Conservation (phyloP, 2,329 filamentous ascomycete genomes). For the Westerdykella ornata region DNA sequence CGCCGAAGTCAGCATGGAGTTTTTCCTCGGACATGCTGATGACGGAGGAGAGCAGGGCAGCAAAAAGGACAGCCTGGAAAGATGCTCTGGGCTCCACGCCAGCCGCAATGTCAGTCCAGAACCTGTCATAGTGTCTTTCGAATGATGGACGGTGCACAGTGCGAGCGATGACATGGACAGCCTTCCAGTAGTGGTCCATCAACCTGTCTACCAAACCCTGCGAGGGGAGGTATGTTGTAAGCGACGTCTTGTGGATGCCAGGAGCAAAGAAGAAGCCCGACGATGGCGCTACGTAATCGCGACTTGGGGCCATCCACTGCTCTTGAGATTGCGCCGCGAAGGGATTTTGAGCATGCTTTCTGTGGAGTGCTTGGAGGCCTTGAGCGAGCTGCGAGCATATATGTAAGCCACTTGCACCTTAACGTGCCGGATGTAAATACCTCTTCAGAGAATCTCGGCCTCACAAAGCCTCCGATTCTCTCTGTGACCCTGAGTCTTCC, state of each 20-base stretch:
- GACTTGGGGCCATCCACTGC: conserved; percentile 56
- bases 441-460: conserved; percentile 65
- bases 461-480: conserved; percentile 64
- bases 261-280: conserved; percentile 56
- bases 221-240: conserved; percentile 57
- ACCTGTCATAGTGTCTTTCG: conserved; percentile 55
- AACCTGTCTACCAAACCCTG: conserved; percentile 54
- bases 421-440: conserved; percentile 38
- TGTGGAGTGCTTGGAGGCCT: conserved; percentile 26
- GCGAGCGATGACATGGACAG: conserved; percentile 63
- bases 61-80: conserved; percentile 62
- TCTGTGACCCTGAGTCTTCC: conserved; percentile 69
- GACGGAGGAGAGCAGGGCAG: conserved; percentile 61
- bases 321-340: conserved; percentile 12
- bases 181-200: conserved; percentile 59
- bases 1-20: conserved; percentile 49
- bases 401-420: not conserved
- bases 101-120: conserved; percentile 57
- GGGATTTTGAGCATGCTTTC: conserved; percentile 6
- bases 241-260: conserved; percentile 38
- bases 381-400: conserved; percentile 24
- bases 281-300: conserved; percentile 60
- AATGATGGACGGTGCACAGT: conserved; percentile 62
- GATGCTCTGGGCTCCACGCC: conserved; percentile 58
- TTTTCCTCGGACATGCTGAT: conserved; percentile 57